These are phyloP conservation scores for Termitomyces sp. DNA, from an alignment of 768 basidiomycete species.

Conservation along the genomic window DNA sequence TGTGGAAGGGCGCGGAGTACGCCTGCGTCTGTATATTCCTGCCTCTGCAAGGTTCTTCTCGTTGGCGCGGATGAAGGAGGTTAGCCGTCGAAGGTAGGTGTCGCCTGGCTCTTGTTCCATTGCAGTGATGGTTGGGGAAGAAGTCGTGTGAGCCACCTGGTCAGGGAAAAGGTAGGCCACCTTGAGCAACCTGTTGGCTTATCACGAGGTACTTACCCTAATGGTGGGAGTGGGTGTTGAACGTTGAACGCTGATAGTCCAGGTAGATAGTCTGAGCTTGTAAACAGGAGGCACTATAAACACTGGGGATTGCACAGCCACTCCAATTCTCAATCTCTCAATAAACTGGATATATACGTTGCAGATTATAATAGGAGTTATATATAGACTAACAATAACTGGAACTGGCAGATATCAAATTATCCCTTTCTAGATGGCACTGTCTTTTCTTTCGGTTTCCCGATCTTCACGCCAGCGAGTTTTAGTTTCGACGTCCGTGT, in stretches of 20 bases:
- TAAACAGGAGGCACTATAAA: neutral
- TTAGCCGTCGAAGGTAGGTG: conserved; percentile 67
- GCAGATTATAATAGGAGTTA: too few species aligned
- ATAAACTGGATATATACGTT: too few species aligned
- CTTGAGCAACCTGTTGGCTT: neutral
- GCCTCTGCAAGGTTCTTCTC: conserved; percentile 71
- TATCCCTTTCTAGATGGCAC: conserved; percentile 2
- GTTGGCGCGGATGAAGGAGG: conserved; percentile 69
- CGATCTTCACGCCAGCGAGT: conserved; percentile 39
- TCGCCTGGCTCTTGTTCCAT: conserved; percentile 62
- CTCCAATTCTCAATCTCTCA: neutral
- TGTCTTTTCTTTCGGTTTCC: conserved; percentile 28
- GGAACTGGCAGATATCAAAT: too few species aligned
- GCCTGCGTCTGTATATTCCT: conserved; percentile 48
- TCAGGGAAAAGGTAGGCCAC: conserved; percentile 7
- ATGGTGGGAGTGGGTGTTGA: neutral
- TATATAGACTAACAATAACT: too few species aligned
- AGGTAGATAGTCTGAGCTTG: neutral
- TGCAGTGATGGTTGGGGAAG: conserved; percentile 8
- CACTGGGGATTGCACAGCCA: neutral
- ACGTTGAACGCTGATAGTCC: too few species aligned
- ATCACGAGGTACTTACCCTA: conserved; percentile 8
- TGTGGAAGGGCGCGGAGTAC: conserved; percentile 28
- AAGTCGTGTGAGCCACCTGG: conserved; percentile 13
- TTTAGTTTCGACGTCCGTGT: conserved; percentile 19